phyloP scores from a whole-genome alignment of 139 green algal species.

The Nannochloris sp. region DNA sequence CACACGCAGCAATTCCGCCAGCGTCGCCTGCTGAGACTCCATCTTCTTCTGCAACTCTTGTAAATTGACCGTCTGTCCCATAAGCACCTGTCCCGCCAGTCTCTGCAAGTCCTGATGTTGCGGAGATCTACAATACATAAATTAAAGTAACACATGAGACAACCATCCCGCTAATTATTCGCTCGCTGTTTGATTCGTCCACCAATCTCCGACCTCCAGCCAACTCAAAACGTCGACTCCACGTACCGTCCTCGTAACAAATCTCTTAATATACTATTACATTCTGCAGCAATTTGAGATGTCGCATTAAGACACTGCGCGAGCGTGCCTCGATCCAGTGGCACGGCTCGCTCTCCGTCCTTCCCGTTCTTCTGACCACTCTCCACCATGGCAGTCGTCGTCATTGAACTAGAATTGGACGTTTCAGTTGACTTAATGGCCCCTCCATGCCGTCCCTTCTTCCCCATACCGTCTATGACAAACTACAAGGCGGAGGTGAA shows the following conservation, averaged over 20 bases:
- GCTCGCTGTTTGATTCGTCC: too few relatives aligned
- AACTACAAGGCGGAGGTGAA: too few relatives aligned
- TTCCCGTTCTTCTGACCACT: not conserved
- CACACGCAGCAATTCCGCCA: constrained; percentile 24
- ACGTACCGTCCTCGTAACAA: constrained; percentile 21
- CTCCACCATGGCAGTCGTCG: too few relatives aligned
- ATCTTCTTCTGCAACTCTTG: constrained; percentile 25
- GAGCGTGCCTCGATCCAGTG: constrained; percentile 5
- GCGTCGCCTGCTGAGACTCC: constrained; percentile 26
- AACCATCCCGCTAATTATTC: not conserved
- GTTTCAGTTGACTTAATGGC: constrained; percentile 1
- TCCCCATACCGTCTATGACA: too few relatives aligned
- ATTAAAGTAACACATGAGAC: not conserved
- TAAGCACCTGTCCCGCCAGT: constrained; percentile 22
- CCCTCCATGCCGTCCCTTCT: too few relatives aligned
- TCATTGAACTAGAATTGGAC: constrained; percentile 10
- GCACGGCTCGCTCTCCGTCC: not conserved
- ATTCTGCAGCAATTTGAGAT: constrained; percentile 25
- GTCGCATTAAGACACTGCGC: constrained; percentile 18
- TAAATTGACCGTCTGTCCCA: constrained; percentile 16
- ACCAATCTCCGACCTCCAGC: too few relatives aligned
- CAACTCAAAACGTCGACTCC: not conserved
- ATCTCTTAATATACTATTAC: constrained; percentile 29
- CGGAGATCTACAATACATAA: constrained; percentile 15
- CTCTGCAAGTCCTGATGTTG: constrained; percentile 28